Conservation (phyloP, 2,329 filamentous ascomycete species). For the Mollisiaceae sp. region DNA sequence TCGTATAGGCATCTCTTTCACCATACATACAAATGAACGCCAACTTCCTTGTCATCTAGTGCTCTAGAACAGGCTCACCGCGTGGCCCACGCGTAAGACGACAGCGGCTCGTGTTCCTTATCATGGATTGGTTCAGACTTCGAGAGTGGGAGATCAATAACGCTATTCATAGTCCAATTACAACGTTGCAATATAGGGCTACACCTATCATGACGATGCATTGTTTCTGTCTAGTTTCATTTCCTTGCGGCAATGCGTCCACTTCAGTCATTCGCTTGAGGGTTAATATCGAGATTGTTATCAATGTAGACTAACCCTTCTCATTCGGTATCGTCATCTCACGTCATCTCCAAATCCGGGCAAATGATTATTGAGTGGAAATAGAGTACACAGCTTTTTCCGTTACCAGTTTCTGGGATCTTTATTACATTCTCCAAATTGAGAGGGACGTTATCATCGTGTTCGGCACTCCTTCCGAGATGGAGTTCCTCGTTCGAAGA, state of each 20-base stretch:
- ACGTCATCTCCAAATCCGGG: background rate
- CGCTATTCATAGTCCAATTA: conserved; percentile 3
- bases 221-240: background rate
- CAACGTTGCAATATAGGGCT: conserved; percentile 7
- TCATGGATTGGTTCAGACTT: background rate
- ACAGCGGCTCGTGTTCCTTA: background rate
- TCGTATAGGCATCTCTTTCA: background rate
- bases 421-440: background rate
- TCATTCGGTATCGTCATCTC: background rate
- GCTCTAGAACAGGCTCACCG: background rate
- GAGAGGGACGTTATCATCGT: background rate
- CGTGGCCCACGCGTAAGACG: background rate
- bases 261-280: background rate
- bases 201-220: background rate
- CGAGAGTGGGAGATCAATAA: background rate
- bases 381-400: background rate
- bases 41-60: background rate
- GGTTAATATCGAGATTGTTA: background rate
- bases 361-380: background rate
- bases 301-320: background rate
- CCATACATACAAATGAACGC: background rate
- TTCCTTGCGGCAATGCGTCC: conserved; percentile 1
- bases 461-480: background rate
- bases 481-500: background rate
- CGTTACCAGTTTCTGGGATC: background rate